A percentile compares a stretch with the other conserved stretches of the same genome.
These are phyloP conservation scores for Suillus alpinus DNA, from an alignment of 768 basidiomycete species.

Conservation along the genomic window DNA sequence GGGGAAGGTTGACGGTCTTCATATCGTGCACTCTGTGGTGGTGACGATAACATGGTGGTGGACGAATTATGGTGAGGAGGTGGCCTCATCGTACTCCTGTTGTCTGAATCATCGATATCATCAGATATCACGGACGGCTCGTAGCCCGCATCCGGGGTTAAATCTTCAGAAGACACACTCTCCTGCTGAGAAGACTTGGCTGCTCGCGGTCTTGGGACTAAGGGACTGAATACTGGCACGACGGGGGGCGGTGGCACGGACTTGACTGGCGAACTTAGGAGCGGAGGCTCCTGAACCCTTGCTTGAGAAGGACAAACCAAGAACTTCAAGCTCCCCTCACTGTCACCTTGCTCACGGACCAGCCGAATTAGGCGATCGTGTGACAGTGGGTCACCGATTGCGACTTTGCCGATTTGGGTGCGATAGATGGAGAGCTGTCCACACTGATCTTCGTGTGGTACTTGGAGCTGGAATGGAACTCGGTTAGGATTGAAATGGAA, in stretches of 20 bases:
- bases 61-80: constrained; percentile 31
- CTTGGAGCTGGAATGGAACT: constrained; percentile 53
- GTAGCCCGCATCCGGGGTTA: constrained; percentile 58
- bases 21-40: constrained; percentile 39
- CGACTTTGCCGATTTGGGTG: constrained; percentile 80
- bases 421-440: constrained; percentile 74
- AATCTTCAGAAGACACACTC: constrained; percentile 66
- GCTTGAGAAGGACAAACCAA: constrained; percentile 69
- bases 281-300: constrained; percentile 51
- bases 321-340: constrained; percentile 80
- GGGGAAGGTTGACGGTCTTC: constrained; percentile 37
- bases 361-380: constrained; percentile 71
- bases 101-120: constrained; percentile 60
- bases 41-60: constrained; percentile 34
- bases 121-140: constrained; percentile 54
- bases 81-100: constrained; percentile 45
- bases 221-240: constrained; percentile 45
- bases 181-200: constrained; percentile 60
- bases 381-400: constrained; percentile 68
- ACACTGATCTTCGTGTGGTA: constrained; percentile 79
- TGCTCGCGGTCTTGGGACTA: constrained; percentile 44
- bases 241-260: constrained; percentile 53
- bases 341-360: constrained; percentile 71
- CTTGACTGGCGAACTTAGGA: constrained; percentile 39
- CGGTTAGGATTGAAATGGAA: constrained; percentile 7